These are phyloP conservation scores for Escallonia rubra DNA, from an alignment of 129 eudicot species.

Conservation along the genomic window DNA sequence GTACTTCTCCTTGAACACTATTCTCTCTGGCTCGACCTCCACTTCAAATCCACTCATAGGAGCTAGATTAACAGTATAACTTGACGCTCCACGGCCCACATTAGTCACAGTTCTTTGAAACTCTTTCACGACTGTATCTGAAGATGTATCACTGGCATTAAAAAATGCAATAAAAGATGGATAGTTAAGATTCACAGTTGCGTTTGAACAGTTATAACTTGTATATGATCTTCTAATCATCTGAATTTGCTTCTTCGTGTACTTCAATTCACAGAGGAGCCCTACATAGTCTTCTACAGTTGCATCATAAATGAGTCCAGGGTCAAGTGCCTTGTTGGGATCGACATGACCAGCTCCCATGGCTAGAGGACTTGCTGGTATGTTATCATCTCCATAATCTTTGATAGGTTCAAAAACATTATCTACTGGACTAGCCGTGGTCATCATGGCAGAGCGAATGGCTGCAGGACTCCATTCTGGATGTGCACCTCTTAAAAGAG, in stretches of 20 bases:
- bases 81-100: constrained; percentile 18
- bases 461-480: constrained; percentile 9
- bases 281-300: constrained; percentile 28
- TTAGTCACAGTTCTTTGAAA: constrained; percentile 25
- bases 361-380: not conserved
- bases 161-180: constrained; percentile 22
- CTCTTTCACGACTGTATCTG: not conserved
- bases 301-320: constrained; percentile 25
- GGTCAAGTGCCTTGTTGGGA: constrained; percentile 23
- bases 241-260: constrained; percentile 19
- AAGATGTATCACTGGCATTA: not conserved
- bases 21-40: constrained; percentile 15
- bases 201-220: constrained; percentile 14
- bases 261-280: constrained; percentile 22
- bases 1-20: constrained; percentile 21
- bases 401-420: constrained; percentile 16
- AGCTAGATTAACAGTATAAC: constrained; percentile 17
- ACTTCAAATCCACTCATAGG: constrained; percentile 8
- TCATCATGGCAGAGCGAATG: constrained; percentile 41
- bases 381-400: constrained; percentile 5
- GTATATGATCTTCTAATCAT: constrained; percentile 18
- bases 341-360: constrained; percentile 15
- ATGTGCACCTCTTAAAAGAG: constrained; percentile 29
- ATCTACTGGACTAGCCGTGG: constrained; percentile 23
- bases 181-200: constrained; percentile 23